These are phyloP conservation scores for Fraxinus sp. DNA, from an alignment of 305 asterid genomes.

Conservation along the genomic window DNA sequence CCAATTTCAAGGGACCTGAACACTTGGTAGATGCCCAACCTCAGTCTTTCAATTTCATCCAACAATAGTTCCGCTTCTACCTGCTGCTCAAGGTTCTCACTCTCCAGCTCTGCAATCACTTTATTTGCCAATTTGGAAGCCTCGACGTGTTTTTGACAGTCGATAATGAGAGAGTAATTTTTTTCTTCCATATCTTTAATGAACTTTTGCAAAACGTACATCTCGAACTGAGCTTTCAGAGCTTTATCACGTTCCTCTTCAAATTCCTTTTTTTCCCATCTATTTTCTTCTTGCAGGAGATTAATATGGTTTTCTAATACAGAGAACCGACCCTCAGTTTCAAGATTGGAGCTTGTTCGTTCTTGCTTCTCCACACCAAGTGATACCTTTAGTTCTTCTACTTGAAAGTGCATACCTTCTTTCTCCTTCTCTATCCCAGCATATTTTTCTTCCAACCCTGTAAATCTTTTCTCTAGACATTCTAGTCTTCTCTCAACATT, in stretches of 20 bases:
- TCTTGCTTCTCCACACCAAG: constrained; percentile 73
- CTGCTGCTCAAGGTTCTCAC: constrained; percentile 82
- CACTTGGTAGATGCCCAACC: constrained; percentile 64
- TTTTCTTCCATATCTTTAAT: constrained; percentile 92
- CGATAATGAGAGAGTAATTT: constrained; percentile 57
- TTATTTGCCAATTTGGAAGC: constrained; percentile 86
- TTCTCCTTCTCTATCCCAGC: constrained; percentile 68
- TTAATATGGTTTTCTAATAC: constrained; percentile 66
- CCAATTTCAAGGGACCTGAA: constrained; percentile 60
- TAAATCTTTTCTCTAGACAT: constrained; percentile 56
- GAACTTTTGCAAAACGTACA: constrained; percentile 75
- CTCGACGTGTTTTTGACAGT: constrained; percentile 86
- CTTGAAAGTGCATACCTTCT: constrained; percentile 48
- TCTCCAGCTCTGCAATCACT: constrained; percentile 76
- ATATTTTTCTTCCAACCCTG: constrained; percentile 66
- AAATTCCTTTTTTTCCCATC: constrained; percentile 63
- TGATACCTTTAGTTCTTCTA: constrained; percentile 57
- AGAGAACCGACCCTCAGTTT: constrained; percentile 50
- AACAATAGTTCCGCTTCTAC: constrained; percentile 73
- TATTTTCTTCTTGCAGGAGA: constrained; percentile 66
- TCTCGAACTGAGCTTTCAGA: constrained; percentile 78
- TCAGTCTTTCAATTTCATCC: constrained; percentile 75
- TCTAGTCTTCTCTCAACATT: constrained; percentile 58
- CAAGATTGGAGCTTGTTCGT: constrained; percentile 43
- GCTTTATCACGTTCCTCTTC: constrained; percentile 83